Percentiles rank a stretch among this genome's conserved stretches.
Conservation (phyloP, 2,329 filamentous ascomycete genomes). For the Lomentospora prolificans region DNA sequence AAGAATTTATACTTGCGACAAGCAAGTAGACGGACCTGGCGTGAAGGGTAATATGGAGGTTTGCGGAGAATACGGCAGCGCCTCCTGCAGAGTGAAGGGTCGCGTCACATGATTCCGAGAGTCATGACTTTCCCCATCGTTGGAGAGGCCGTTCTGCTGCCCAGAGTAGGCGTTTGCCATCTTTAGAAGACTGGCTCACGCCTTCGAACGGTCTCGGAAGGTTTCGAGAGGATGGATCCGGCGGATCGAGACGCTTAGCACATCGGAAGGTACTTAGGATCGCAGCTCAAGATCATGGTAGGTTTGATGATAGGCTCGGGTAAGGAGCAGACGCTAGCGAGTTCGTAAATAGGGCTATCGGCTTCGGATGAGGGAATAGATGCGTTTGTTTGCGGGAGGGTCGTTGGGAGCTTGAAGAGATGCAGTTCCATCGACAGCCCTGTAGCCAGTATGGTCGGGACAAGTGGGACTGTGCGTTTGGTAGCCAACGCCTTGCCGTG, state of each 20-base stretch:
- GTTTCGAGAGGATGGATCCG: not conserved
- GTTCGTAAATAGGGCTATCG: not conserved
- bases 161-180: conserved; percentile 5
- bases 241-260: not conserved
- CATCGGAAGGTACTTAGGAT: not conserved
- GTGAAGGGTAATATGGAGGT: conserved; percentile 72
- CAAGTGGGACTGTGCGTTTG: not conserved
- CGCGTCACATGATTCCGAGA: conserved; percentile 14
- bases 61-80: conserved; percentile 73
- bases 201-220: not conserved
- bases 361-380: not conserved
- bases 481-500: not conserved
- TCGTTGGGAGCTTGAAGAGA: not conserved
- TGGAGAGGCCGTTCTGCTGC: conserved; percentile 1
- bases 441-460: not conserved
- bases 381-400: not conserved
- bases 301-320: not conserved
- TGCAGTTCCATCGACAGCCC: not conserved
- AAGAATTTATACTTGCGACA: not conserved
- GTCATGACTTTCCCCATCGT: not conserved
- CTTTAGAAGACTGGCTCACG: not conserved
- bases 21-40: conserved; percentile 41
- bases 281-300: not conserved
- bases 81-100: conserved; percentile 60
- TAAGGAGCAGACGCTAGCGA: not conserved